Base-by-base conservation (phyloP, 2,329 filamentous ascomycete species). In the Verticillium zaregamsianum region DNA sequence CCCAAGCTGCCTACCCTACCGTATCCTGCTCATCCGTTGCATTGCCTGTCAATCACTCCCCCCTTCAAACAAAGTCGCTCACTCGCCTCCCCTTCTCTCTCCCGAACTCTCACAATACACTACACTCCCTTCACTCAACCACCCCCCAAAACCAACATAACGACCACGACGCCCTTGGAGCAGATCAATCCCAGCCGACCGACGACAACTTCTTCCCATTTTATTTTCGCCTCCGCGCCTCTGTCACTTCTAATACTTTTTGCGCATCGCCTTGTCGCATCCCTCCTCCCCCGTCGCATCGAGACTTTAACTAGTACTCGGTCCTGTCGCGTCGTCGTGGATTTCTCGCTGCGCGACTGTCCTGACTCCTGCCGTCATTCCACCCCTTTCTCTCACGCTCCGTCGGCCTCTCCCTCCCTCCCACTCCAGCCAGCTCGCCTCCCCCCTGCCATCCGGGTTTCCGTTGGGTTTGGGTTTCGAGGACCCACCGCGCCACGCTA, bases 261-360 rank as follows among this genome's bases (percentile, higher is more conserved):
- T 62, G 66, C 66, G 65, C 65, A 64, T 65, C 8, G 64, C 66
- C 59, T 66, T 65, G 65, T 61, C 59, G 57, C 62, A 64, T 62
- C 40, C 56, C 54, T 62, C 63, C 61, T 67, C 57, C 62, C 54
- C 64, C 68, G 69, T 66, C 63, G 67, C 63, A 68, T 76, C 75
- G 76, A 78, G 76, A 73, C 76, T 78, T 78, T 83, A 64, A 73
- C 72, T 83, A 82, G 81, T 76, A 74, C 76, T 83, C 79, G 79
- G 72, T 71, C 67, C 32, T 32, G 28, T 59, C 58, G 15, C 40
- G 57, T 52, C 58, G 32, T 54, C 23, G 61, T 63, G 61, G 60
- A 57, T 62, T 54, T 65, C 52, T 64, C 62, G 62, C 62, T 65
- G 64, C 65, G 65, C 64, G 63, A 65, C 60, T 64, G 40, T 49